A percentile compares a stretch with the other conserved stretches of the same genome.
These are phyloP conservation scores for Telfairia occidentalis DNA, from an alignment of 331 rosid species.

Conservation along the genomic window DNA sequence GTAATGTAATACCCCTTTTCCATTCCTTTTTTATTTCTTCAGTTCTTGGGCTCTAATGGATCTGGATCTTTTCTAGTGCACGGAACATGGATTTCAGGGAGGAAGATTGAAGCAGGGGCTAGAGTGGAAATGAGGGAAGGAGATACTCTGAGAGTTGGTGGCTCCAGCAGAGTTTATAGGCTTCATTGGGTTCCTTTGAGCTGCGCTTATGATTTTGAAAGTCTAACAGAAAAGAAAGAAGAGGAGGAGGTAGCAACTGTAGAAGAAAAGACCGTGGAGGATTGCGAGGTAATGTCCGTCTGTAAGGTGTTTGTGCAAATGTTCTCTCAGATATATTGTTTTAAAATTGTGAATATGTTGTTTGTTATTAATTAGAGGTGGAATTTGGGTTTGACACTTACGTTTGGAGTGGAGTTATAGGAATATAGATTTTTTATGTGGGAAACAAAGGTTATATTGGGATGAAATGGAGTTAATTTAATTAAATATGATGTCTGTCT, in stretches of 20 bases:
- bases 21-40: not conserved
- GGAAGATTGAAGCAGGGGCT: conserved; percentile 42
- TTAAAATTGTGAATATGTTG: not conserved
- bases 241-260: conserved; percentile 5
- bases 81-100: conserved; percentile 66
- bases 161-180: conserved; percentile 57
- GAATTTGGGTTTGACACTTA: not conserved
- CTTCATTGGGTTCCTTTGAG: conserved; percentile 58
- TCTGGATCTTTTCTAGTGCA: conserved; percentile 41
- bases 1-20: conserved; percentile 9
- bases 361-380: not conserved
- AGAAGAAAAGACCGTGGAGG: conserved; percentile 11
- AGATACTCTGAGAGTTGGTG: conserved; percentile 53
- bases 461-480: not conserved
- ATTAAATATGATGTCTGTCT: conserved; percentile 2
- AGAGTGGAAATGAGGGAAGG: conserved; percentile 48
- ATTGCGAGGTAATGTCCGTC: conserved; percentile 26
- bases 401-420: not conserved
- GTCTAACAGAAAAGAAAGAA: conserved; percentile 7
- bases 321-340: not conserved
- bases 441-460: not conserved
- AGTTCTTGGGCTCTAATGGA: not conserved
- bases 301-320: conserved; percentile 9
- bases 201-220: conserved; percentile 44
- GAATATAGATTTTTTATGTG: not conserved